phyloP scores from a whole-genome alignment of 2,329 filamentous ascomycete genomes.

The Diplocarpon rosae region DNA sequence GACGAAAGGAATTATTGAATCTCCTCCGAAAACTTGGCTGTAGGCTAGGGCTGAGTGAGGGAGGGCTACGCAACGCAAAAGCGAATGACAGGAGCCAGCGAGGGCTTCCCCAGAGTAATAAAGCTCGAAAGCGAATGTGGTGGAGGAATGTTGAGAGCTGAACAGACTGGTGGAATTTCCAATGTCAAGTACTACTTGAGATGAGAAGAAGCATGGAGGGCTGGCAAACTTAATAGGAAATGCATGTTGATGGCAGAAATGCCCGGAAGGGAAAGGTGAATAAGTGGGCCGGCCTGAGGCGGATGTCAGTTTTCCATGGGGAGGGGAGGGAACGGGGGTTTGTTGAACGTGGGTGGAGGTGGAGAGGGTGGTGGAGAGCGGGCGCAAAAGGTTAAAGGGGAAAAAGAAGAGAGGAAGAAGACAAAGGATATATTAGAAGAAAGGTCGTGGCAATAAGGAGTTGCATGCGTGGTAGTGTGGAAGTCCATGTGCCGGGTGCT shows the following conservation, averaged over 20 bases:
- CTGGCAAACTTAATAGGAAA: constrained; percentile 24
- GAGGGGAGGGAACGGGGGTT: constrained; percentile 9
- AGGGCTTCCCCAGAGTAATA: constrained; percentile 50
- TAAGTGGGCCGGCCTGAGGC: too few relatives aligned
- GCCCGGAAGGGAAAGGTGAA: constrained; percentile 8
- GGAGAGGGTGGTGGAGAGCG: constrained; percentile 3
- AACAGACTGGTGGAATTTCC: too few relatives aligned
- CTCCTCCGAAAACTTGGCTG: constrained; percentile 23
- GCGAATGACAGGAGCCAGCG: constrained; percentile 67
- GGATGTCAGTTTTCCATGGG: too few relatives aligned
- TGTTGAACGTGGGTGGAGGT: constrained; percentile 6
- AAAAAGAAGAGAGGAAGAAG: too few relatives aligned
- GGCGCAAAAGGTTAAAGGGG: background rate
- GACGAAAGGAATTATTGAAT: background rate
- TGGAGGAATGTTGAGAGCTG: too few relatives aligned
- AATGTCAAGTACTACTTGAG: too few relatives aligned
- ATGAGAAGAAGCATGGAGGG: too few relatives aligned
- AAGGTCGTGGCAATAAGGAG: too few relatives aligned
- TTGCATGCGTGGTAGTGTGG: too few relatives aligned
- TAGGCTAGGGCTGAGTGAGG: constrained; percentile 21
- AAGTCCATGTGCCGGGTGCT: too few relatives aligned
- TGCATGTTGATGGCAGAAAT: constrained; percentile 19
- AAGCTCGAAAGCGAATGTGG: constrained; percentile 27
- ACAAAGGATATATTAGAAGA: too few relatives aligned
- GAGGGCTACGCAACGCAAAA: constrained; percentile 31